These are phyloP conservation scores for Coemansia sp. DNA, from an alignment of 192 early-diverging fungal genomes.

Conservation along the genomic window DNA sequence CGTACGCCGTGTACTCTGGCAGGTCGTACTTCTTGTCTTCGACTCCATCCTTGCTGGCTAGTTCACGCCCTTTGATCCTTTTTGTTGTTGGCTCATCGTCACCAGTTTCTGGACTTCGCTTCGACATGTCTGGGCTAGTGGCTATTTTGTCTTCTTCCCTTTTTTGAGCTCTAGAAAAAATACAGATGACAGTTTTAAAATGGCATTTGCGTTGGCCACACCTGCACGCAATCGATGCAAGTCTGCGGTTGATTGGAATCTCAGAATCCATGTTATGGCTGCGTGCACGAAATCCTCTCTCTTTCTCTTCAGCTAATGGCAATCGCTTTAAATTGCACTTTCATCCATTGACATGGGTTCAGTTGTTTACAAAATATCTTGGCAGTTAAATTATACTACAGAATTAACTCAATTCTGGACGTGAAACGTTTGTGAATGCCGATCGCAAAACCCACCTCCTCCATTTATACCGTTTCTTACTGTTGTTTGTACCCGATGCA, in stretches of 20 bases:
- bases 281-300: background rate
- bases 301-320: too few relatives aligned
- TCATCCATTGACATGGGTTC: background rate
- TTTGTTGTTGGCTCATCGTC: constrained; percentile 1
- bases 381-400: background rate
- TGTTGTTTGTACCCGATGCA: background rate
- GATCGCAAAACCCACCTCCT: too few relatives aligned
- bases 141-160: too few relatives aligned
- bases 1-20: constrained; percentile 21
- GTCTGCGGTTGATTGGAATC: background rate
- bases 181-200: too few relatives aligned
- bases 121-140: background rate
- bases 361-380: background rate
- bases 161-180: background rate
- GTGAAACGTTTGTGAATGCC: background rate
- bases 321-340: background rate
- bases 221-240: background rate
- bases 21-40: constrained; percentile 7
- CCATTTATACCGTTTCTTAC: too few relatives aligned
- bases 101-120: background rate
- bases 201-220: background rate
- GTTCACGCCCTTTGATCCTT: background rate
- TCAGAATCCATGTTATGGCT: background rate
- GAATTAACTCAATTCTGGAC: background rate
- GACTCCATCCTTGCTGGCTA: too few relatives aligned